Percentiles rank a stretch among this genome's conserved stretches.
Conservation (phyloP, 1,139 yeast species). For the Candida glucosophila region DNA sequence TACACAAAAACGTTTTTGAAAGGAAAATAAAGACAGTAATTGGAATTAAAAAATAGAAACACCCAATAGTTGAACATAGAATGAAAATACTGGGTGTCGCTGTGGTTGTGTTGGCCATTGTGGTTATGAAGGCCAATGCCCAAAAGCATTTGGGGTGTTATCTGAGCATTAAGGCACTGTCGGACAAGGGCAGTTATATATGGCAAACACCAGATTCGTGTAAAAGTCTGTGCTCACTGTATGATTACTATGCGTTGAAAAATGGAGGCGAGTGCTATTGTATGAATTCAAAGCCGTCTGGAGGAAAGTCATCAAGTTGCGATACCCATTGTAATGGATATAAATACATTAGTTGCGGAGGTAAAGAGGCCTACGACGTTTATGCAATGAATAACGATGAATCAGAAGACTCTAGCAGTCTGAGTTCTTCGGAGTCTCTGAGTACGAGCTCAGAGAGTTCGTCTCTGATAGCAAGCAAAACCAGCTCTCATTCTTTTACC, state of each 20-base stretch:
- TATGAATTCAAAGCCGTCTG: conserved; percentile 45
- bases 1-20: no score
- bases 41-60: no score
- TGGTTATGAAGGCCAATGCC: background rate
- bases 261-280: conserved; percentile 60
- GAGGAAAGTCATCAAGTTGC: conserved; percentile 28
- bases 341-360: conserved; percentile 49
- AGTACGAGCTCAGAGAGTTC: background rate
- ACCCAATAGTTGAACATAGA: no score
- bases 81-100: conserved; percentile 10
- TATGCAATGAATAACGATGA: conserved; percentile 16
- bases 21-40: no score
- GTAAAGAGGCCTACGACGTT: conserved; percentile 33
- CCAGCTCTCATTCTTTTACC: conserved; percentile 10
- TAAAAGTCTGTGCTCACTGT: conserved; percentile 34
- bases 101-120: background rate
- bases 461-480: conserved; percentile 1
- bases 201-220: conserved; percentile 50
- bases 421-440: conserved; percentile 2
- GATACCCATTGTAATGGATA: conserved; percentile 43
- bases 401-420: conserved; percentile 7
- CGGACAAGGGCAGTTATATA: conserved; percentile 24
- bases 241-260: conserved; percentile 50
- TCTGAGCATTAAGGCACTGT: conserved; percentile 19
- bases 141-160: conserved; percentile 20